Percentiles rank a stretch among this genome's conserved stretches.
Conservation (phyloP, 805 yeast species). For the Metschnikowia continentalis region DNA sequence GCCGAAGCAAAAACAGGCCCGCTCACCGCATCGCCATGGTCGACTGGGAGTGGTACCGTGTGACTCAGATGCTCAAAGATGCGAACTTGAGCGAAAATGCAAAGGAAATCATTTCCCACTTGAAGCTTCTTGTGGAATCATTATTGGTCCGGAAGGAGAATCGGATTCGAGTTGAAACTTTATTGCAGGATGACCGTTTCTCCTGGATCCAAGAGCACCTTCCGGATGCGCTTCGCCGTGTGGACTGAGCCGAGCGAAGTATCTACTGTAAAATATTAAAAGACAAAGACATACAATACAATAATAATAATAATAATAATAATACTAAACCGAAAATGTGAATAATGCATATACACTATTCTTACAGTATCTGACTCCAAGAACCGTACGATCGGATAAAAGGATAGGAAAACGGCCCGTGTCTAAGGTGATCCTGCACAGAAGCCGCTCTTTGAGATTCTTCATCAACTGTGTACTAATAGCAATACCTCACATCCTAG, state of each 20-base stretch:
- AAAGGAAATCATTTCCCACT: slow-evolving; percentile 10
- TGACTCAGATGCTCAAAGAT: slow-evolving; percentile 12
- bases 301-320: neutral
- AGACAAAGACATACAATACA: neutral
- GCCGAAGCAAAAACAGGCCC: slow-evolving; percentile 46
- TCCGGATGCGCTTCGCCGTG: slow-evolving; percentile 12
- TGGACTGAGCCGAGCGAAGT: neutral
- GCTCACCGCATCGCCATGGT: slow-evolving; percentile 90
- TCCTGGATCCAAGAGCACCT: slow-evolving; percentile 24
- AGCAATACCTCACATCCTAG: slow-evolving; percentile 2
- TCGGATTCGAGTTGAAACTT: slow-evolving; percentile 20
- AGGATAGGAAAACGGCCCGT: no score
- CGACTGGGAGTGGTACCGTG: slow-evolving; percentile 82
- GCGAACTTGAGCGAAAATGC: slow-evolving; percentile 5
- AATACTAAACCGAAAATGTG: neutral
- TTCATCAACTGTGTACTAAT: neutral
- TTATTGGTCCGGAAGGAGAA: slow-evolving; percentile 38
- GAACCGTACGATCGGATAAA: no score
- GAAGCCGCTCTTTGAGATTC: neutral
- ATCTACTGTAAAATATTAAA: neutral
- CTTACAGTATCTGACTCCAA: no score
- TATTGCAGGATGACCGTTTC: slow-evolving; percentile 18
- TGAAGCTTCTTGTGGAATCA: slow-evolving; percentile 29
- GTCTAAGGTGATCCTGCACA: neutral
- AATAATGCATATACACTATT: neutral